phyloP scores from a whole-genome alignment of 805 yeast species.

The Kuraishia piskuri region DNA sequence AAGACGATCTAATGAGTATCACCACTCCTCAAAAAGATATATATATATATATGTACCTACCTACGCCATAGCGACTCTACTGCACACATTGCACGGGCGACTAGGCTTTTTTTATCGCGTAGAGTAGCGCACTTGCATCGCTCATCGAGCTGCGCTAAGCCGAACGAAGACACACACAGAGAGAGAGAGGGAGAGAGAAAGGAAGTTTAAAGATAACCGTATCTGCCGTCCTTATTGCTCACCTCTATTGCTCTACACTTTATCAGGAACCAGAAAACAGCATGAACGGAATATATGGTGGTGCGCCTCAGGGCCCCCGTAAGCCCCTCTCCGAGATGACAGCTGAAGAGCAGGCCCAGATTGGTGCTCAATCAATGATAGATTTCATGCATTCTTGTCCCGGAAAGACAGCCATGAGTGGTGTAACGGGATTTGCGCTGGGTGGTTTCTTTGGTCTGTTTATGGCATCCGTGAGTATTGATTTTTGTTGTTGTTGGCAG shows the following conservation, averaged over 20 bases:
- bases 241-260: no score
- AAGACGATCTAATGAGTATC: neutral
- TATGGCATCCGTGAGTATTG: slow-evolving; percentile 55
- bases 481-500: neutral
- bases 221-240: no score
- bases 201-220: no score
- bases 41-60: neutral
- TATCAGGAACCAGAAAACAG: neutral
- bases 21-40: neutral
- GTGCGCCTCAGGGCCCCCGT: slow-evolving; percentile 9
- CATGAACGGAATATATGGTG: neutral
- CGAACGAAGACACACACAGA: no score
- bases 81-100: neutral
- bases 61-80: neutral
- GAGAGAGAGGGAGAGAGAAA: no score
- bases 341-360: slow-evolving; percentile 88
- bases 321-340: slow-evolving; percentile 64
- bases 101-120: neutral
- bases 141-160: neutral
- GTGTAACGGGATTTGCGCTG: slow-evolving; percentile 86
- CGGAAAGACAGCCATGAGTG: slow-evolving; percentile 86
- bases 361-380: slow-evolving; percentile 79
- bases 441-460: slow-evolving; percentile 95
- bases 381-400: slow-evolving; percentile 89
- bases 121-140: neutral